Evolutionary conservation across 2,329 filamentous ascomycete species (phyloP).

Genomic region (Pseudohalonectria lignicola): DNA sequence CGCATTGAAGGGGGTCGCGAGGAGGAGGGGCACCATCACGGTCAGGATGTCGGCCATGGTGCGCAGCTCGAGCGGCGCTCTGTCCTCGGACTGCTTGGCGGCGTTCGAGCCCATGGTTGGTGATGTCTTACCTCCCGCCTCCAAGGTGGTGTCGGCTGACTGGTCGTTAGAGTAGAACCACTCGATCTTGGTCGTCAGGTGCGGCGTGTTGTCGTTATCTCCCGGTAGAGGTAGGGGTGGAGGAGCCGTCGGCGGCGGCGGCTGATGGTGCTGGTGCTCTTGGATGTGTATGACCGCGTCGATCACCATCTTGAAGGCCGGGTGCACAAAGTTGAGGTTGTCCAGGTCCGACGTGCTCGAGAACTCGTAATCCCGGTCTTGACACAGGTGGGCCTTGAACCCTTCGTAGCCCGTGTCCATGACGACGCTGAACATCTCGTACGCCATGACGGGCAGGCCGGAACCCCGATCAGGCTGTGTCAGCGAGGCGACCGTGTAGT

Average conservation of each 20-base stretch:
- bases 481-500: constrained; percentile 3
- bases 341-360: constrained; percentile 6
- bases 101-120: not conserved
- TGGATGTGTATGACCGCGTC: constrained; percentile 1
- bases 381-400: constrained; percentile 8
- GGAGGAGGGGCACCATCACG: constrained; percentile 8
- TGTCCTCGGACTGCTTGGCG: not conserved
- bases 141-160: not conserved
- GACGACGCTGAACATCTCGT: constrained; percentile 8
- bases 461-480: not conserved
- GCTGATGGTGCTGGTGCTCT: not conserved
- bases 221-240: not conserved
- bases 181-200: not conserved
- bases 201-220: not conserved
- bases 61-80: not conserved
- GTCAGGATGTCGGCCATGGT: constrained; percentile 9
- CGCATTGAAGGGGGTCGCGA: constrained; percentile 7
- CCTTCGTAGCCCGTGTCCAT: constrained; percentile 9
- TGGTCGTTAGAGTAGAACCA: not conserved
- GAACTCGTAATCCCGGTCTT: constrained; percentile 7
- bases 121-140: no score
- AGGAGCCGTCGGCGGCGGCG: not conserved
- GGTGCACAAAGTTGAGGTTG: constrained; percentile 5
- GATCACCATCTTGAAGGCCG: constrained; percentile 5
- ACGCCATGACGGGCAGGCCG: not conserved